Base-by-base conservation (phyloP, 495 filamentous ascomycete species). In the Staphylotrichum tortipilum region DNA sequence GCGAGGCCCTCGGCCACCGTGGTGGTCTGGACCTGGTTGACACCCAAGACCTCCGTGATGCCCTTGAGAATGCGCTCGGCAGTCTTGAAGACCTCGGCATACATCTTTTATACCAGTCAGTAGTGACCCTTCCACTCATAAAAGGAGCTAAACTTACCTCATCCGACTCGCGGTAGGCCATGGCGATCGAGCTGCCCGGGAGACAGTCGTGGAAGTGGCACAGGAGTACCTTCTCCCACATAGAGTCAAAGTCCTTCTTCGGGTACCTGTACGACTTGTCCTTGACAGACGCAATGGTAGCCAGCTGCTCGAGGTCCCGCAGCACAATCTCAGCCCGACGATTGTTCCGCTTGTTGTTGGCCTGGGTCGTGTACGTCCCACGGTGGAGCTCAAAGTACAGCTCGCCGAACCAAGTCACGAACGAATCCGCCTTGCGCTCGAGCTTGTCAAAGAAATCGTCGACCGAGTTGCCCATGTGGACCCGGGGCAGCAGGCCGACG, bases 151-250 rank as follows among this genome's bases (percentile, higher is more conserved):
- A 37, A 45, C 64, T 57, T 65, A 80, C 80, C 68, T 88, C 74
- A 58, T 94, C 83, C 0, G 88, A 92, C 56, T 98, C 92, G 59
- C 88, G 84, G 62, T 96, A 96, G 63, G 86, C 91, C 90, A 98
- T 95, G 63, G 91, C 89, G 52, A 98, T 97, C 15, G 81, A 83
- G 60, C 85, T 94, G n/a, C 92, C 92, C 9, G 92, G 92, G 30
- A 98, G 71, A 61, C 91, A 95, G 62, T 98, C 92, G 60, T 98
- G 92, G 73, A 97, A 97, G 57, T 98, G 92, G 57, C 90, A 95
- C 15, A 95, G 79, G 10, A 94, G 75, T 0, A 81, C 73, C 22
- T 69, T 74, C 68, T 98, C 91, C 92, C 92, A 98, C 81, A 98
- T 89, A 39, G 83, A 75, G 61, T 98, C 92, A 41, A 98, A 80